Evolutionary conservation across 208 protist genomes (phyloP), one percentile per base, ranked within the genome.

Genomic region (Spongospora subterranea): DNA sequence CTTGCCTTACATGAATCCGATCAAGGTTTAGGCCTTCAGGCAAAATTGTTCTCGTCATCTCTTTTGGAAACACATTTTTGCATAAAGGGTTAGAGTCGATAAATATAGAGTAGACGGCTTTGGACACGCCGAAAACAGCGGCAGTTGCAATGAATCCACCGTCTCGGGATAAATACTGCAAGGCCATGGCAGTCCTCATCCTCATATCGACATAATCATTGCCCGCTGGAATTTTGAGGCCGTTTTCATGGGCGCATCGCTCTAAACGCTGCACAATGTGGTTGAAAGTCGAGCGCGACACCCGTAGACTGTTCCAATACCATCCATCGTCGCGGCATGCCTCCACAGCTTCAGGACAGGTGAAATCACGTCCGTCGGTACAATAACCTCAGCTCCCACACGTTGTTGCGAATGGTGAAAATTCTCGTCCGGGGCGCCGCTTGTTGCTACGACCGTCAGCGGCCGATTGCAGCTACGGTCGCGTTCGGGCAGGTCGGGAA

Each of bases 291-390:
- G 17, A n/a, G 6, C 71, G 6, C 11, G 71, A 39, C 6, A 82
- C 71, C 35, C 71, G 71, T 40, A 82, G 71, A 43, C 6, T 82
- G 6, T 6, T n/a, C n/a, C n/a, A 6, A 13, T 43, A 45, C 71
- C 71, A 82, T 82, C 17, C 71, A 35, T 82, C 71, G 17, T 43
- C 71, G 17, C n/a, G 17, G 35, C 35, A 82, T 82, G 6, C 71
- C 40, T 82, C 71, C 71, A 82, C 71, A 40, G 13, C 71, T 82
- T 40, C 50, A 6, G 71, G 6, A 82, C 71, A n/a, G n/a, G 17
- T 82, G n/a, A 35, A 82, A 60, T 60, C 24, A 60, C 6, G 50
- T 24, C 50, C 6, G 24, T 60, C 24, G 6, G 24, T 24, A 24
- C 6, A 60, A 60, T 60, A 60, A 29, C 6, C 6, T 60, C 6